phyloP scores from a whole-genome alignment of 495 filamentous ascomycete species.

The Xylaria longipes region DNA sequence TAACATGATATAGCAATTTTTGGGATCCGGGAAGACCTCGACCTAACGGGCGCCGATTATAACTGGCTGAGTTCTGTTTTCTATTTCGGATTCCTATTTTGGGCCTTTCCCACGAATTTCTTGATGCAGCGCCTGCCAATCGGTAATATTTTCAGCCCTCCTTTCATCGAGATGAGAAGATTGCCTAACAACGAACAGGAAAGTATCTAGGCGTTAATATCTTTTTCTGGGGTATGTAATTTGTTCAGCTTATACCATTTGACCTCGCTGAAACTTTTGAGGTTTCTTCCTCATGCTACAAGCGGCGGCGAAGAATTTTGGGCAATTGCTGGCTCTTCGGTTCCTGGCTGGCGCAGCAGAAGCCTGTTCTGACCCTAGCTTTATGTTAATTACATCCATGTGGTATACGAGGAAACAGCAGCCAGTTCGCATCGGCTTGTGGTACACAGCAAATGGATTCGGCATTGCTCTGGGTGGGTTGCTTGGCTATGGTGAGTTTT shows the following conservation, averaged over 20 bases:
- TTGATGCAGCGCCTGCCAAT: conserved; percentile 65
- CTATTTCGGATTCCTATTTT: conserved; percentile 64
- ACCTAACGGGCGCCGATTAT: conserved; percentile 61
- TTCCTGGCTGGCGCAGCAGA: conserved; percentile 65
- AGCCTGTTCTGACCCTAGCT: conserved; percentile 53
- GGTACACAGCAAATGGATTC: conserved; percentile 66
- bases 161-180: conserved; percentile 25
- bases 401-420: conserved; percentile 63
- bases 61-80: conserved; percentile 66
- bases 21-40: conserved; percentile 57
- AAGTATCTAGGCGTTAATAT: conserved; percentile 67
- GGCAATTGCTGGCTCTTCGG: conserved; percentile 59
- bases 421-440: conserved; percentile 63
- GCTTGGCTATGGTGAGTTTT: conserved; percentile 57
- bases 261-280: not conserved
- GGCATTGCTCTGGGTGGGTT: conserved; percentile 66
- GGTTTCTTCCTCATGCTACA: conserved; percentile 59
- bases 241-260: not conserved
- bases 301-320: conserved; percentile 61
- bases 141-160: conserved; percentile 43
- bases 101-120: conserved; percentile 57
- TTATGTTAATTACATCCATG: conserved; percentile 52
- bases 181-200: conserved; percentile 25
- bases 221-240: conserved; percentile 62
- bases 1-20: conserved; percentile 54